Evolutionary conservation across 1,284 basidiomycete genomes (phyloP).

Genomic region (Hymenochaete sp.): DNA sequence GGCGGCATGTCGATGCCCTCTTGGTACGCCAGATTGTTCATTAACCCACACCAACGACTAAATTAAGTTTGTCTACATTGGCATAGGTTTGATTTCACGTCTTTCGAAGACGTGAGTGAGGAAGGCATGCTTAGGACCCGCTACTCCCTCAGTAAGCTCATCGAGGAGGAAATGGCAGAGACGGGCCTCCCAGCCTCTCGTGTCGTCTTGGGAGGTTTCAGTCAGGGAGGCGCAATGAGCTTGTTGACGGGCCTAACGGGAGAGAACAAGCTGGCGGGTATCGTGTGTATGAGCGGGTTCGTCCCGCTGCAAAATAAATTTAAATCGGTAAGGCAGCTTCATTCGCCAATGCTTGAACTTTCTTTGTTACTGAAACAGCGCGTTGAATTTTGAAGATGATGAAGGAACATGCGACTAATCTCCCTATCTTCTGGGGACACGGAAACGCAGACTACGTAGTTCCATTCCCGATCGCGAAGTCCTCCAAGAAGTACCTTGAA

Average conservation of each 20-base stretch:
- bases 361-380: too few species aligned
- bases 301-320: slow-evolving; percentile 59
- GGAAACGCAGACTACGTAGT: slow-evolving; percentile 67
- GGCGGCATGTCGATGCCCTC: slow-evolving; percentile 60
- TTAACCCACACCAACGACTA: slow-evolving; percentile 6
- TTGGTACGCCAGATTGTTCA: slow-evolving; percentile 39
- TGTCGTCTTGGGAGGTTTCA: slow-evolving; percentile 81
- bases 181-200: slow-evolving; percentile 57
- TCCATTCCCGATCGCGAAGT: slow-evolving; percentile 27
- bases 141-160: slow-evolving; percentile 55
- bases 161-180: slow-evolving; percentile 68
- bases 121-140: slow-evolving; percentile 61
- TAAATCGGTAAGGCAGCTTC: slow-evolving; percentile 40
- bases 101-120: slow-evolving; percentile 67
- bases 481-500: too few species aligned
- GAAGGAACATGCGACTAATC: slow-evolving; percentile 43
- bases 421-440: slow-evolving; percentile 86
- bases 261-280: slow-evolving; percentile 62
- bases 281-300: slow-evolving; percentile 72
- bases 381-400: slow-evolving; percentile 38
- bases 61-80: slow-evolving; percentile 66
- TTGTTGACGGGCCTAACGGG: slow-evolving; percentile 65
- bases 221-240: slow-evolving; percentile 78
- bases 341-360: background rate
- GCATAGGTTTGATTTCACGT: slow-evolving; percentile 56